Evolutionary conservation across 2,329 filamentous ascomycete genomes (phyloP).

Genomic region (Xylariaceae sp.): DNA sequence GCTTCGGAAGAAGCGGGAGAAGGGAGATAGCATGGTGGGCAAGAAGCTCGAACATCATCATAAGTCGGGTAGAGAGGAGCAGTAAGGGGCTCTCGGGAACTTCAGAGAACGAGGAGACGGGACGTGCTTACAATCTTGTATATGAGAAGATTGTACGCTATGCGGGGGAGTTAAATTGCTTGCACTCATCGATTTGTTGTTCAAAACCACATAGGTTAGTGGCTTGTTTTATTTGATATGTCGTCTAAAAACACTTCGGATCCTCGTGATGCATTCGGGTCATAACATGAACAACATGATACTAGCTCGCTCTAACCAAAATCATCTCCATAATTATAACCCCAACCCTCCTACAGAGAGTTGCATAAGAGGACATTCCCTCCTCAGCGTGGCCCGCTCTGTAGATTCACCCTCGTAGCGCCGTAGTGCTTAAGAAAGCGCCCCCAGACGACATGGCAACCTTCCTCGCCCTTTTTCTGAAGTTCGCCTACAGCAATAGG

Average conservation of each 20-base stretch:
- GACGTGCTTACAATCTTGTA: no score
- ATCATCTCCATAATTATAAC: no score
- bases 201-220: no score
- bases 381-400: not conserved
- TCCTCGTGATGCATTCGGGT: no score
- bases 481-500: constrained; percentile 14
- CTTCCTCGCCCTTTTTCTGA: constrained; percentile 4
- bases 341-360: not conserved
- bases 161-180: no score
- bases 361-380: not conserved
- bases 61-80: constrained; percentile 1
- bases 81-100: not conserved
- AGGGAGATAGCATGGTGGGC: constrained; percentile 21
- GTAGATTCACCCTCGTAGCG: constrained; percentile 7
- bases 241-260: no score
- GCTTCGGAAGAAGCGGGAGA: constrained; percentile 25
- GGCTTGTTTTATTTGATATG: no score
- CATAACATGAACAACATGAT: no score
- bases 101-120: no score
- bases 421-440: constrained; percentile 14
- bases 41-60: constrained; percentile 17
- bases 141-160: no score
- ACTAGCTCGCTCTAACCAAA: no score
- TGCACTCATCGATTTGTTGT: no score
- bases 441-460: constrained; percentile 12